Evolutionary conservation across 495 filamentous ascomycete genomes (phyloP).

Genomic region (Neurospora sp.): DNA sequence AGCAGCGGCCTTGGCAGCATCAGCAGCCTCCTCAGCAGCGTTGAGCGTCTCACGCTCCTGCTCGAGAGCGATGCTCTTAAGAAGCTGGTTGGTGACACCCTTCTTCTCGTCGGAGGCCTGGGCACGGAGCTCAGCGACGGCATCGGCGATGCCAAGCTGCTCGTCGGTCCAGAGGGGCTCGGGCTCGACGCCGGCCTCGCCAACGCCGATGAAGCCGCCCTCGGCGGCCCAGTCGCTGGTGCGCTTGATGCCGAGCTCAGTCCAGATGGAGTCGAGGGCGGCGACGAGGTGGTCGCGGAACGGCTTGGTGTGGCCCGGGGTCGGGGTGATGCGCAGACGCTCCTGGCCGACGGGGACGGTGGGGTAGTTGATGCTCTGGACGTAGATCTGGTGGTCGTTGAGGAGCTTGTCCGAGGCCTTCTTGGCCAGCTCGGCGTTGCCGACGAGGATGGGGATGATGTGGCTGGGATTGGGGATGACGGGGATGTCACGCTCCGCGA

Average conservation of each 20-base stretch:
- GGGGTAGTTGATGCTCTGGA: constrained; percentile 98
- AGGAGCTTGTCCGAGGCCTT: constrained; percentile 80
- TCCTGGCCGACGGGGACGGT: constrained; percentile 96
- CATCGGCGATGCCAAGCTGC: constrained; percentile 62
- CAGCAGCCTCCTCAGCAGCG: constrained; percentile 16
- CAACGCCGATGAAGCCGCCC: constrained; percentile 91
- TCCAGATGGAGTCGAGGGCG: constrained; percentile 81
- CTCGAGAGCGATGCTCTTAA: constrained; percentile 16
- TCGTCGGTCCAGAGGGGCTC: constrained; percentile 71
- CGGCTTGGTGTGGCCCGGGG: constrained; percentile 76
- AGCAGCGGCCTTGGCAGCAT: constrained; percentile 9
- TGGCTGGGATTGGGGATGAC: constrained; percentile 97
- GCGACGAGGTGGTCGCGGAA: constrained; percentile 77
- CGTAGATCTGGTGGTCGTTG: constrained; percentile 83
- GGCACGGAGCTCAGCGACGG: constrained; percentile 42
- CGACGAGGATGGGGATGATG: constrained; percentile 89
- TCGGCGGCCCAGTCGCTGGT: constrained; percentile 82
- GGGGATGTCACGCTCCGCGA: constrained; percentile 75
- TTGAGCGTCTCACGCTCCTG: constrained; percentile 13
- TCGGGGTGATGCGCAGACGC: constrained; percentile 88
- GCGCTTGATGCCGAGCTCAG: constrained; percentile 76
- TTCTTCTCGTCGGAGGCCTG: constrained; percentile 6
- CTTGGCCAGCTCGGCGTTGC: constrained; percentile 89
- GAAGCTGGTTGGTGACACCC: constrained; percentile 25
- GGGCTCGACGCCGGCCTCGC: constrained; percentile 50